phyloP scores from a whole-genome alignment of 345 rosid species.

The Brassica rapa region DNA sequence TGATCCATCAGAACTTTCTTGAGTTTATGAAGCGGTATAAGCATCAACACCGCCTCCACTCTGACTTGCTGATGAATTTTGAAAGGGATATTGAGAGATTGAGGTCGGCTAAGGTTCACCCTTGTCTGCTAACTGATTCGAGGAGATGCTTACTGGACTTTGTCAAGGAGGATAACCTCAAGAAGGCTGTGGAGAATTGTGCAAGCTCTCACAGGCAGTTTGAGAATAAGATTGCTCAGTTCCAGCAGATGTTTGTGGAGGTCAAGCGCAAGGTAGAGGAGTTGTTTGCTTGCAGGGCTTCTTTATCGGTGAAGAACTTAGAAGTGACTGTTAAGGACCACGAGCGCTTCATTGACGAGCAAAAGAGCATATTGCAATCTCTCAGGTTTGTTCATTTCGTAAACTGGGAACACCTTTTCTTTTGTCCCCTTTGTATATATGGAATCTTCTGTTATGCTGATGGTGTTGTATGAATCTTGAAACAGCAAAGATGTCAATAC shows the following conservation, averaged over 20 bases:
- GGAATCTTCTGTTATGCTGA: constrained; percentile 27
- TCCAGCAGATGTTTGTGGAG: constrained; percentile 77
- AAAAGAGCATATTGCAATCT: constrained; percentile 90
- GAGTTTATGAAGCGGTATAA: constrained; percentile 86
- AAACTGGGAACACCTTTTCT: background rate
- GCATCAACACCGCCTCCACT: constrained; percentile 70
- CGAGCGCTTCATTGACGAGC: constrained; percentile 63
- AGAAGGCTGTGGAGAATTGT: constrained; percentile 72
- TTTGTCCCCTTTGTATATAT: background rate
- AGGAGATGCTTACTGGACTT: constrained; percentile 73
- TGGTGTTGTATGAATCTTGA: constrained; percentile 29
- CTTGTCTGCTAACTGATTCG: constrained; percentile 57
- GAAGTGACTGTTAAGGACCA: constrained; percentile 69
- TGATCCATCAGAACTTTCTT: constrained; percentile 64
- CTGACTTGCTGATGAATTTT: constrained; percentile 68
- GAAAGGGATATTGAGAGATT: constrained; percentile 77
- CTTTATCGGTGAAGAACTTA: constrained; percentile 54
- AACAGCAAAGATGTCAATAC: constrained; percentile 95
- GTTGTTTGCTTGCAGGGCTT: constrained; percentile 57
- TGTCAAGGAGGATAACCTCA: constrained; percentile 80
- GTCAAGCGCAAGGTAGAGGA: constrained; percentile 74
- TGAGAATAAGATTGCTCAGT: constrained; percentile 82
- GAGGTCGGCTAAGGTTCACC: constrained; percentile 77
- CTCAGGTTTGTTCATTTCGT: constrained; percentile 63
- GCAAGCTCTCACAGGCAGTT: constrained; percentile 78